These are phyloP conservation scores for Parasitella parasitica DNA, from an alignment of 371 early-diverging fungal species.

Conservation along the genomic window DNA sequence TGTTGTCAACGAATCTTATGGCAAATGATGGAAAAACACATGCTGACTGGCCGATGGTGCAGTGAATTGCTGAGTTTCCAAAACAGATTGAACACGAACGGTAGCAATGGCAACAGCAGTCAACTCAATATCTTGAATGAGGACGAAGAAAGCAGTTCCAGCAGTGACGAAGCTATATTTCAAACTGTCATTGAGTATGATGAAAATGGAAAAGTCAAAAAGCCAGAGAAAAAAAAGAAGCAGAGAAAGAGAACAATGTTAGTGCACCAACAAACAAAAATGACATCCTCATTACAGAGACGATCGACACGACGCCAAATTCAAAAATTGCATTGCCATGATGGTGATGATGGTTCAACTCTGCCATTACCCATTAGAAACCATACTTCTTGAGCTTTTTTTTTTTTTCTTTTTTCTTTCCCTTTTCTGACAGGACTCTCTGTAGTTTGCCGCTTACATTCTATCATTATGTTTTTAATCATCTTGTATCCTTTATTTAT, in stretches of 20 bases:
- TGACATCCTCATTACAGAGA: not conserved
- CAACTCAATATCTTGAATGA: slow-evolving; percentile 7
- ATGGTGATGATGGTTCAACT: slow-evolving; percentile 10
- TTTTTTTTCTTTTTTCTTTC: no score
- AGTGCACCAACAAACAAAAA: not conserved
- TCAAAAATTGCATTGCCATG: slow-evolving; percentile 22
- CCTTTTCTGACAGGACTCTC: no score
- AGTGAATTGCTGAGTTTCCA: slow-evolving; percentile 6
- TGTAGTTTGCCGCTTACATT: not conserved
- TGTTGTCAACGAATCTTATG: slow-evolving; percentile 17
- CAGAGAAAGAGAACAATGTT: not conserved
- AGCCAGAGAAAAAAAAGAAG: not conserved
- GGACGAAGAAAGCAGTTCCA: slow-evolving; percentile 9
- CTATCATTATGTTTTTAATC: not conserved
- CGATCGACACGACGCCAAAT: slow-evolving; percentile 5
- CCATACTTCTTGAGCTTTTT: not conserved
- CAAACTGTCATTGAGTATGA: slow-evolving; percentile 19
- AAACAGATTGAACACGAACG: not conserved
- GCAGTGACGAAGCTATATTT: slow-evolving; percentile 9
- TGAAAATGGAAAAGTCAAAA: slow-evolving; percentile 5
- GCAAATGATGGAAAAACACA: slow-evolving; percentile 24
- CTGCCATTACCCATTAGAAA: not conserved
- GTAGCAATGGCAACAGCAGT: not conserved
- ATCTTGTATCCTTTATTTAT: not conserved
- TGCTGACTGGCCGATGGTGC: slow-evolving; percentile 10